These are phyloP conservation scores for Sarocladium brachiariae DNA, from an alignment of 2,329 filamentous ascomycete species.

Conservation along the genomic window DNA sequence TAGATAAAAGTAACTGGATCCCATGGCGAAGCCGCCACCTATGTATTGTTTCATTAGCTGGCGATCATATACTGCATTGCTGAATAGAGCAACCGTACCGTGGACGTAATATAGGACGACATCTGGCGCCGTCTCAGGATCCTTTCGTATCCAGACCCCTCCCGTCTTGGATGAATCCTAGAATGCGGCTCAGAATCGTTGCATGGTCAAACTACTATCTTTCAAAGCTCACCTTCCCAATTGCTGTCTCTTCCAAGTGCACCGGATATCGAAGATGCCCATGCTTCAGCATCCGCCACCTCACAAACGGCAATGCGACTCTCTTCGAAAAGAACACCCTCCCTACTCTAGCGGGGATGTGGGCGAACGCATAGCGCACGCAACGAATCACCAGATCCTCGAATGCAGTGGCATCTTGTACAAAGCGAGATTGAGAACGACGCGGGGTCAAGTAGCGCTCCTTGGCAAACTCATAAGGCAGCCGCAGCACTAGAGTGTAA, in stretches of 20 bases:
- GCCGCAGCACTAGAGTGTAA: slow-evolving; percentile 18
- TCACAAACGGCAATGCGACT: slow-evolving; percentile 67
- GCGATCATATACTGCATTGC: background rate
- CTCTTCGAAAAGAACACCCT: slow-evolving; percentile 71
- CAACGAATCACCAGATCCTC: slow-evolving; percentile 73
- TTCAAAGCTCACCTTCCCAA: slow-evolving; percentile 24
- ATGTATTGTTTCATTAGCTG: slow-evolving; percentile 9
- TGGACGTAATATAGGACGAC: slow-evolving; percentile 78
- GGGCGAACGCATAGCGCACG: slow-evolving; percentile 70
- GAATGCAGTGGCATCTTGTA: slow-evolving; percentile 63
- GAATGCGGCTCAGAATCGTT: too few relatives aligned
- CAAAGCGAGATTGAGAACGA: slow-evolving; percentile 46
- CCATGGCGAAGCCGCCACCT: slow-evolving; percentile 81
- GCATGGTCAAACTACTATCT: too few relatives aligned
- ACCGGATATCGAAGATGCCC: slow-evolving; percentile 57
- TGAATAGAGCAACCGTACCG: slow-evolving; percentile 44
- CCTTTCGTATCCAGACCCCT: slow-evolving; percentile 60
- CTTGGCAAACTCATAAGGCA: slow-evolving; percentile 24
- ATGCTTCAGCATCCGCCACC: slow-evolving; percentile 69
- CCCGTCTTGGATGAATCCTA: slow-evolving; percentile 40
- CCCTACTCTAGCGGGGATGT: slow-evolving; percentile 60
- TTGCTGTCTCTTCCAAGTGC: slow-evolving; percentile 49
- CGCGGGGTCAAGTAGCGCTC: slow-evolving; percentile 24
- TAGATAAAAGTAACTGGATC: slow-evolving; percentile 75
- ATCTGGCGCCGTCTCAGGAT: slow-evolving; percentile 57